Percentiles rank a stretch among this genome's conserved stretches.
Conservation (phyloP, 2,329 filamentous ascomycete species). For the Elsinoe arachidis region DNA sequence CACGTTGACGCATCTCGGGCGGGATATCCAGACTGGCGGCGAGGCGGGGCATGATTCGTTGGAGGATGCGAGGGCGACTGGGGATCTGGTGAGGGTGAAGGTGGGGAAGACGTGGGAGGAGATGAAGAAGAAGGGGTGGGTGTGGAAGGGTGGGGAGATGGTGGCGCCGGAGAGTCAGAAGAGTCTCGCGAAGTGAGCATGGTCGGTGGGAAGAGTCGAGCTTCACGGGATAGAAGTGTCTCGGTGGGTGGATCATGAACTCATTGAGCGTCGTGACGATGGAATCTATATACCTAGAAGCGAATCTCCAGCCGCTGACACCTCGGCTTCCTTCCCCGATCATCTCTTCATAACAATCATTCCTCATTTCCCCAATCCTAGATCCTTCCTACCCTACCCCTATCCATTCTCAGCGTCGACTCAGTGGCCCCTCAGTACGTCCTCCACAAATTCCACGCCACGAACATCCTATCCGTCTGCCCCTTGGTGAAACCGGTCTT, state of each 20-base stretch:
- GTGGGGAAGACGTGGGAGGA: slow-evolving; percentile 61
- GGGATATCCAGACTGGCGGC: slow-evolving; percentile 68
- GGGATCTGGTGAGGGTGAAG: slow-evolving; percentile 69
- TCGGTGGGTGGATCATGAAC: no score
- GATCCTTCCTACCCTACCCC: not conserved
- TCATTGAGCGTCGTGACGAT: no score
- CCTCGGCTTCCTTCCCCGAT: no score
- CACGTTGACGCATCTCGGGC: slow-evolving; percentile 58
- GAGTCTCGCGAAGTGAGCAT: not conserved
- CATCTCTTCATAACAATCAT: not conserved
- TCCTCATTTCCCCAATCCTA: not conserved
- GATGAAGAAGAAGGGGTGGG: slow-evolving; percentile 62
- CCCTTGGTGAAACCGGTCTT: slow-evolving; percentile 43
- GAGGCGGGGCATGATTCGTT: slow-evolving; percentile 73
- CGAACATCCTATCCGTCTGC: slow-evolving; percentile 39
- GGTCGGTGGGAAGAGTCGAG: not conserved
- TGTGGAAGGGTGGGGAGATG: slow-evolving; percentile 41
- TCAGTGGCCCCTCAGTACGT: not conserved
- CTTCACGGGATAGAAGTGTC: no score
- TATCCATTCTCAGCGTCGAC: not conserved
- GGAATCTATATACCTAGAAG: no score
- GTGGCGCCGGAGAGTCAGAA: slow-evolving; percentile 9
- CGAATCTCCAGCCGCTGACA: not conserved
- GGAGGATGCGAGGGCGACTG: slow-evolving; percentile 83
- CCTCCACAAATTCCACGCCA: slow-evolving; percentile 6